phyloP scores from a whole-genome alignment of 2,329 filamentous ascomycete genomes.

The Pseudodiploospora longispora region DNA sequence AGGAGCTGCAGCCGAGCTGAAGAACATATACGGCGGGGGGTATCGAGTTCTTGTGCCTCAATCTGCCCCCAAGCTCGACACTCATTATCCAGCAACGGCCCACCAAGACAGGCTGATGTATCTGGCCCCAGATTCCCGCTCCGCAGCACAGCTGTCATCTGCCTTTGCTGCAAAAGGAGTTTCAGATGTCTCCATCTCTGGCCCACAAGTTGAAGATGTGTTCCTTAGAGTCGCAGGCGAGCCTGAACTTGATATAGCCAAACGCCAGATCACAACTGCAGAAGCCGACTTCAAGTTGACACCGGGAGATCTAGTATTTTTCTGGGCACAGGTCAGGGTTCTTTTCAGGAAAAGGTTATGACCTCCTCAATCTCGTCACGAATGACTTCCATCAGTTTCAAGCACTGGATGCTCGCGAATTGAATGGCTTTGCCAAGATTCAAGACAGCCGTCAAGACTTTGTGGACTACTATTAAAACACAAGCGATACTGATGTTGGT shows the following conservation, averaged over 20 bases:
- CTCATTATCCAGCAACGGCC: constrained; percentile 32
- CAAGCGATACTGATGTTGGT: background rate
- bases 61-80: constrained; percentile 15
- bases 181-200: constrained; percentile 21
- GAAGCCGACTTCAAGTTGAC: constrained; percentile 4
- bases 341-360: constrained; percentile 14
- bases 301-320: background rate
- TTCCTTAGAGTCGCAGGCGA: constrained; percentile 22
- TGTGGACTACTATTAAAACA: background rate
- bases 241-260: constrained; percentile 3
- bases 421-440: background rate
- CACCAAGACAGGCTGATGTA: constrained; percentile 52
- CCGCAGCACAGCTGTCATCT: constrained; percentile 18
- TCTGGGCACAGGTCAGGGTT: constrained; percentile 9
- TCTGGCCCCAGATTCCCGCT: constrained; percentile 34
- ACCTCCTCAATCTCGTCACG: background rate
- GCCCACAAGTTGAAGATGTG: constrained; percentile 25
- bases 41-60: constrained; percentile 45
- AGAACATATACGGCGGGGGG: constrained; percentile 53
- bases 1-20: constrained; percentile 57
- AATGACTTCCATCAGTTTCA: background rate
- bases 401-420: background rate
- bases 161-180: constrained; percentile 43
- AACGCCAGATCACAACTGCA: background rate
- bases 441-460: background rate